A percentile compares a stretch with the other conserved stretches of the same genome.
phyloP scores from a whole-genome alignment of 257 asterid genomes.

The Primulina tabacum region DNA sequence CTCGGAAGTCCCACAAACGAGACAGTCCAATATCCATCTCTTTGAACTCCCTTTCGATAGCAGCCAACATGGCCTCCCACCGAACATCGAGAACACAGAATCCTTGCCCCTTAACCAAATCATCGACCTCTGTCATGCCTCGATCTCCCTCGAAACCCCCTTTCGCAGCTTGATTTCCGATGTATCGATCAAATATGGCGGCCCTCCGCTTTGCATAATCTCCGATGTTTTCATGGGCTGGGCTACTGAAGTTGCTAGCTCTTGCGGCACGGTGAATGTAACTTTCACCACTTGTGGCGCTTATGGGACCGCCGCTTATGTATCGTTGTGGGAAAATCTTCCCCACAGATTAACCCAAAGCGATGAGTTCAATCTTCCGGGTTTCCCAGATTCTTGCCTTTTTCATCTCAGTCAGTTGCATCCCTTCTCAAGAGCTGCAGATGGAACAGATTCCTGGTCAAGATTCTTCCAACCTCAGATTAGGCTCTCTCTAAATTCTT shows the following conservation, averaged over 20 bases:
- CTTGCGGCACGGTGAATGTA: slow-evolving; percentile 43
- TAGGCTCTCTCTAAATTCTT: slow-evolving; percentile 34
- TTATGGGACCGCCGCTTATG: slow-evolving; percentile 73
- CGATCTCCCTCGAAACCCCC: slow-evolving; percentile 42
- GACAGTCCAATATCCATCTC: slow-evolving; percentile 32
- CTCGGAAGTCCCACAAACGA: slow-evolving; percentile 1
- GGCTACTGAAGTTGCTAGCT: slow-evolving; percentile 62
- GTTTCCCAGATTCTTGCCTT: slow-evolving; percentile 48
- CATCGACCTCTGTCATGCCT: slow-evolving; percentile 40
- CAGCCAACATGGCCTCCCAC: slow-evolving; percentile 60
- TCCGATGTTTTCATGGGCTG: slow-evolving; percentile 76
- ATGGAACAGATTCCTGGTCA: slow-evolving; percentile 82
- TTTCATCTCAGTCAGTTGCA: slow-evolving; percentile 60
- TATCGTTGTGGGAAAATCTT: slow-evolving; percentile 67
- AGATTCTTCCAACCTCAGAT: slow-evolving; percentile 57
- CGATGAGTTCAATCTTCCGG: slow-evolving; percentile 51
- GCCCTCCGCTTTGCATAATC: slow-evolving; percentile 73
- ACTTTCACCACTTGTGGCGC: slow-evolving; percentile 81
- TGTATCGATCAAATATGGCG: slow-evolving; percentile 35
- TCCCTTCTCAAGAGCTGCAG: slow-evolving; percentile 50
- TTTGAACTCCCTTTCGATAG: slow-evolving; percentile 53
- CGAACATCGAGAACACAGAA: slow-evolving; percentile 73
- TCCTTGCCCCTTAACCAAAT: slow-evolving; percentile 46
- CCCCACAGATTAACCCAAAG: slow-evolving; percentile 50
- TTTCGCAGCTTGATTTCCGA: slow-evolving; percentile 37